Evolutionary conservation across 2,329 filamentous ascomycete species (phyloP).

Genomic region (Aspergillus fijiensis): DNA sequence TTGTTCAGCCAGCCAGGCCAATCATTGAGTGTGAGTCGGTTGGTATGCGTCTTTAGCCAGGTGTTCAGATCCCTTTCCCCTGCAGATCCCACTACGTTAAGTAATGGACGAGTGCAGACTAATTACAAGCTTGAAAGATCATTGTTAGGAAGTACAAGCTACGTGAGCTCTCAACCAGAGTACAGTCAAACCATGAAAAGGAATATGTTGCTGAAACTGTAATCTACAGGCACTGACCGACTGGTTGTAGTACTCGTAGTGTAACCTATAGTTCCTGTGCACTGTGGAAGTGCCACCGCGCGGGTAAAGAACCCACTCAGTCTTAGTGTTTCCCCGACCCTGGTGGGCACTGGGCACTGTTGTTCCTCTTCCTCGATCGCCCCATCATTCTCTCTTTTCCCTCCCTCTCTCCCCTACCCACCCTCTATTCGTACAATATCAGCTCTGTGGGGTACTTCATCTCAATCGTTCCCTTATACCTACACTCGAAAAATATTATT

Average conservation of each 20-base stretch:
- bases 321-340: too few relatives aligned
- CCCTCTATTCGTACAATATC: conserved; percentile 1
- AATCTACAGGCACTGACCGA: too few relatives aligned
- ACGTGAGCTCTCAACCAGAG: too few relatives aligned
- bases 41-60: not conserved
- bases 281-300: not conserved
- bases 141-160: not conserved
- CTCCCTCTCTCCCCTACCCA: not conserved
- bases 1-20: not conserved
- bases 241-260: too few relatives aligned
- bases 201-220: too few relatives aligned
- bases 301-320: conserved; percentile 1
- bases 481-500: not conserved
- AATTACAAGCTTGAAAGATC: not conserved
- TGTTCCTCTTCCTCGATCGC: conserved; percentile 1
- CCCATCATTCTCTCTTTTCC: conserved; percentile 5
- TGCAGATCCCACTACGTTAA: not conserved
- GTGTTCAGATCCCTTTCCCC: not conserved
- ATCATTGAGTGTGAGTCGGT: not conserved
- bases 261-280: too few relatives aligned
- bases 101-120: not conserved
- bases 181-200: too few relatives aligned
- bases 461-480: not conserved
- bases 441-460: not conserved
- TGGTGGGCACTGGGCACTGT: not conserved